These are phyloP conservation scores for Raffaelea arxii DNA, from an alignment of 2,329 filamentous ascomycete species.

Conservation along the genomic window DNA sequence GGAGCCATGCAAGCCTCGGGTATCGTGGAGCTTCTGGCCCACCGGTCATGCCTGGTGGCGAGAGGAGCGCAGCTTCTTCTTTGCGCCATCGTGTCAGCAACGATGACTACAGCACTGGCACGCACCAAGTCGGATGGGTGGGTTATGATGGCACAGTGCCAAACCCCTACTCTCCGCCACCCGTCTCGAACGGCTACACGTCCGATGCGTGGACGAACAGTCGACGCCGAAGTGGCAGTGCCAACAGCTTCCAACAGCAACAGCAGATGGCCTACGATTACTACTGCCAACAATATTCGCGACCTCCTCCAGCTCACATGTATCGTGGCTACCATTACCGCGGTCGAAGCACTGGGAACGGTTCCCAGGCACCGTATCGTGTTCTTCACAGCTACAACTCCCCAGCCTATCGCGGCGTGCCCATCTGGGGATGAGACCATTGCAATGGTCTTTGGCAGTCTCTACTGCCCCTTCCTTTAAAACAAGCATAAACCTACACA, in stretches of 20 bases:
- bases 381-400: constrained; percentile 51
- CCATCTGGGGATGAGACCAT: constrained; percentile 50
- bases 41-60: not conserved
- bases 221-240: constrained; percentile 4
- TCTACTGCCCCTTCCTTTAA: too few relatives aligned
- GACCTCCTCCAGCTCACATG: constrained; percentile 22
- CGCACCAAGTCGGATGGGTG: constrained; percentile 9
- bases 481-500: too few relatives aligned
- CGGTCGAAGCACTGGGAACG: constrained; percentile 25
- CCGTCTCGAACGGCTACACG: constrained; percentile 7
- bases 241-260: not conserved
- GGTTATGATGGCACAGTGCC: too few relatives aligned
- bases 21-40: not conserved
- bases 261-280: constrained; percentile 20
- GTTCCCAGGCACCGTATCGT: constrained; percentile 31
- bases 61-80: constrained; percentile 1
- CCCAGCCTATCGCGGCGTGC: constrained; percentile 42
- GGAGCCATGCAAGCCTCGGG: constrained; percentile 10
- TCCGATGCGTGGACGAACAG: constrained; percentile 4
- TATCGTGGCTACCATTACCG: constrained; percentile 25
- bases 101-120: constrained; percentile 17
- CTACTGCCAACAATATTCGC: constrained; percentile 23
- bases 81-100: constrained; percentile 24
- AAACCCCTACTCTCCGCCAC: not conserved
- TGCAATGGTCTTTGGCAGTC: not conserved